These are phyloP conservation scores for Chaetomium sp. DNA, from an alignment of 2,329 filamentous ascomycete genomes.

Conservation along the genomic window DNA sequence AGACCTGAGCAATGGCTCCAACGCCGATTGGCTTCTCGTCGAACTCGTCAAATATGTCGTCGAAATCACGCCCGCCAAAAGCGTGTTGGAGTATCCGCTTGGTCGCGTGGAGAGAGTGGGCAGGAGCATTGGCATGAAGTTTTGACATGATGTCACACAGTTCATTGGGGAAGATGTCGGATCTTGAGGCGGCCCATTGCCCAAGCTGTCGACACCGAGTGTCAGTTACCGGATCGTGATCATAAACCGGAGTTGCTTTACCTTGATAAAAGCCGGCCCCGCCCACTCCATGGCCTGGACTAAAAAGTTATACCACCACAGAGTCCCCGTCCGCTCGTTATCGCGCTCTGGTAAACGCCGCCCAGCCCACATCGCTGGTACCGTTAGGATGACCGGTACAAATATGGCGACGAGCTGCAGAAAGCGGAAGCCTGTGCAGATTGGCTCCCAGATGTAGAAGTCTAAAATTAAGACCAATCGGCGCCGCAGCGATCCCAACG, in stretches of 20 bases:
- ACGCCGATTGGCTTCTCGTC: constrained; percentile 86
- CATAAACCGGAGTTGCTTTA: constrained; percentile 42
- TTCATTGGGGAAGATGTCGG: constrained; percentile 92
- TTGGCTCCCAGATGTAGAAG: constrained; percentile 75
- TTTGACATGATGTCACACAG: constrained; percentile 94
- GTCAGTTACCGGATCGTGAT: not conserved
- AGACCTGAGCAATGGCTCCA: constrained; percentile 95
- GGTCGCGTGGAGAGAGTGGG: constrained; percentile 80
- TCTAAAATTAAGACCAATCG: constrained; percentile 69
- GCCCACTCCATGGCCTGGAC: constrained; percentile 89
- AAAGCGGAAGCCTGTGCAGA: constrained; percentile 86
- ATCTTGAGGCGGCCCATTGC: constrained; percentile 96
- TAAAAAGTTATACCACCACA: constrained; percentile 94
- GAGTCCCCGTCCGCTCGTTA: constrained; percentile 75
- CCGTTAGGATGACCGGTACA: constrained; percentile 79
- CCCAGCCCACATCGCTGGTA: constrained; percentile 83
- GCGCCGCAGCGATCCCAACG: constrained; percentile 60
- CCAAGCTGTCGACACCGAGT: constrained; percentile 63
- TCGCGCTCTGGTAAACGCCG: constrained; percentile 62
- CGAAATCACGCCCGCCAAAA: constrained; percentile 77
- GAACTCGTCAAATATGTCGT: constrained; percentile 96
- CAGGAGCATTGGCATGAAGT: constrained; percentile 90
- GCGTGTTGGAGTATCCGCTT: constrained; percentile 78
- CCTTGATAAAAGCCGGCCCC: constrained; percentile 96
- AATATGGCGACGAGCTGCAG: constrained; percentile 86